Base-by-base conservation (phyloP, 345 rosid species). In the Brassica nigra region DNA sequence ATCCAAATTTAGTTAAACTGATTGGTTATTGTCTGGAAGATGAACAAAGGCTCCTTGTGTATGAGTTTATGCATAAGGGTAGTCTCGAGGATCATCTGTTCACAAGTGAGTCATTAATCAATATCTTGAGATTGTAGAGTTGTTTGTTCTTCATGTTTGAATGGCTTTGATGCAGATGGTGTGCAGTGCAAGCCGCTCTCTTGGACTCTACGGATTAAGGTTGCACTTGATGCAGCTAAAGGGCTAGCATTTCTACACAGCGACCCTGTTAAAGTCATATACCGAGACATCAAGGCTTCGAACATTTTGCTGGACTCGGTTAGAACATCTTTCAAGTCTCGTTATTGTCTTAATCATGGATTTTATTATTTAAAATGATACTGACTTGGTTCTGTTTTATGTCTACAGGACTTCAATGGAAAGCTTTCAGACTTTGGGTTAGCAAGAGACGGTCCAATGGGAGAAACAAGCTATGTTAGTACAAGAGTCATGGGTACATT, bases 361-460 rank as follows among this genome's bases (percentile, higher is more conserved):
- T 23, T n/a, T 73, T n/a, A n/a, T n/a, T n/a, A n/a, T n/a, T n/a
- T 23, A 4, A 0, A 67, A 23, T 14, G 4, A 33, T 80, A 52
- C 61, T 80, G 44, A 74, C 79, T 68, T 58, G 28, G 18, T 29
- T 0, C 37, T 1, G 0, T 30, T 20, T 74, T 34, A 8, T 31
- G 37, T 49, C 54, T 12, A 74, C 74, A 92, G 99, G 89, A 86
- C 33, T 93, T 84, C 69, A 84, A 86, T 2, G 94, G 93, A 0
- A 95, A 90, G 52, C 95, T 95, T 52, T 93, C 99, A 8, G 98
- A 93, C 69, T 95, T 95, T 33, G 99, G 99, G 31, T 81, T 95
- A 84, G 99, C 98, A 27, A 91, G 94, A 70, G 99, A 95, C 39
- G 93, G 98, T 33, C 99, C 99, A n/a, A 87, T 88, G 18, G 99